Conservation (phyloP, 2,329 filamentous ascomycete species). For the Fusarium sp. region DNA sequence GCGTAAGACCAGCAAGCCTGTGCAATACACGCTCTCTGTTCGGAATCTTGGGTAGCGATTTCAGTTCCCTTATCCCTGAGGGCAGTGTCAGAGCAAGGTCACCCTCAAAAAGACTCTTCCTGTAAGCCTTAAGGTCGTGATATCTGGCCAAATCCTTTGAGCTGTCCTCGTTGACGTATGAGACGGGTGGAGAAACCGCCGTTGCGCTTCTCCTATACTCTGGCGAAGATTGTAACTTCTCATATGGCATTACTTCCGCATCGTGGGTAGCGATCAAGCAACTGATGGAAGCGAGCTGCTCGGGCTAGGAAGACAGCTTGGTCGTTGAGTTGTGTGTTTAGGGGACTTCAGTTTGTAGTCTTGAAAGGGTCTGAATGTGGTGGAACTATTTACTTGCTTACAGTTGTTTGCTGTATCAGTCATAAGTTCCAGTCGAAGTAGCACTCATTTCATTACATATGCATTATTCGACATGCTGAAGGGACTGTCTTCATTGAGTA, state of each 20-base stretch:
- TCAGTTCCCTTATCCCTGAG: constrained; percentile 32
- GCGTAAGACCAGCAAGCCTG: constrained; percentile 35
- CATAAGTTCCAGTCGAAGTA: neutral
- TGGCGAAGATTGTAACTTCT: constrained; percentile 27
- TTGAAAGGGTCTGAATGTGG: neutral
- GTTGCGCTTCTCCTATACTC: constrained; percentile 25
- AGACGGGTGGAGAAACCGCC: constrained; percentile 38
- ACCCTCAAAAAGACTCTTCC: constrained; percentile 30
- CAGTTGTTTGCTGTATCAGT: neutral
- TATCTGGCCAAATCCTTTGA: constrained; percentile 25
- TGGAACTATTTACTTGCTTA: neutral
- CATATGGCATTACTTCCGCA: constrained; percentile 32
- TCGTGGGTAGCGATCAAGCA: constrained; percentile 41
- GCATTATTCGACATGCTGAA: neutral
- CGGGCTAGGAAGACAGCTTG: constrained; percentile 26
- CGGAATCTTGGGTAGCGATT: constrained; percentile 28
- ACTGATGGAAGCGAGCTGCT: constrained; percentile 30
- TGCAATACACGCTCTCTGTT: constrained; percentile 40
- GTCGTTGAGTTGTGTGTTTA: neutral
- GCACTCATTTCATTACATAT: constrained; percentile 20
- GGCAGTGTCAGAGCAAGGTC: constrained; percentile 31
- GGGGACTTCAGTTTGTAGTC: neutral
- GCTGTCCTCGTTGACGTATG: constrained; percentile 32
- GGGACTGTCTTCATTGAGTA: neutral
- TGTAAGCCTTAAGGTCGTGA: constrained; percentile 32